These are phyloP conservation scores for Coemansia sp. DNA, from an alignment of 192 early-diverging fungal species.

Conservation along the genomic window DNA sequence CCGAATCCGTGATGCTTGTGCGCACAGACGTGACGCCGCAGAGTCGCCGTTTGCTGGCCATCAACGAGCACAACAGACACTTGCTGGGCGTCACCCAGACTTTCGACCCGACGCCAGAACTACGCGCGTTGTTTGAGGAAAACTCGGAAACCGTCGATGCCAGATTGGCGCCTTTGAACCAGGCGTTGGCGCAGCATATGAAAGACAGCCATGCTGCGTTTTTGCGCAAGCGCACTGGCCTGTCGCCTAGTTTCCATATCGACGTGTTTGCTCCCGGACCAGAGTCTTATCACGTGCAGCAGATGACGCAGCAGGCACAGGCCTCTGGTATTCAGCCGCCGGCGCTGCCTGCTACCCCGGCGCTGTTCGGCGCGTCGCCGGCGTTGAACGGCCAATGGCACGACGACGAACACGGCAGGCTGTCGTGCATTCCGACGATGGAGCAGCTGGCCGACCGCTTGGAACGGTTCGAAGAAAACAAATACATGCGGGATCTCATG, in stretches of 20 bases:
- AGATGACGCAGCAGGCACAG: background rate
- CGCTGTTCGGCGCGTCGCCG: slow-evolving; percentile 6
- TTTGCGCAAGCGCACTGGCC: slow-evolving; percentile 53
- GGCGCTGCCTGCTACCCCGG: slow-evolving; percentile 17
- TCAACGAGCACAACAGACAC: slow-evolving; percentile 40
- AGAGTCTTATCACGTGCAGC: slow-evolving; percentile 40
- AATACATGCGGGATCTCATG: slow-evolving; percentile 40
- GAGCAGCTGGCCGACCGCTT: slow-evolving; percentile 46
- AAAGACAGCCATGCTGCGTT: slow-evolving; percentile 55
- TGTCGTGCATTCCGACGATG: slow-evolving; percentile 47
- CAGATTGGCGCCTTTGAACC: slow-evolving; percentile 39
- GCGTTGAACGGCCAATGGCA: slow-evolving; percentile 37
- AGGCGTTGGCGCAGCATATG: slow-evolving; percentile 51
- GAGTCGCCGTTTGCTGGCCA: slow-evolving; percentile 12
- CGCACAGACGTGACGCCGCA: slow-evolving; percentile 26
- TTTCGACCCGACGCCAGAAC: slow-evolving; percentile 57
- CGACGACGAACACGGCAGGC: slow-evolving; percentile 38
- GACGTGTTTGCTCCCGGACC: slow-evolving; percentile 57
- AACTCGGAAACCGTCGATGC: slow-evolving; percentile 59
- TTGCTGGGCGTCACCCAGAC: slow-evolving; percentile 56
- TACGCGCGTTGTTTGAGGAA: slow-evolving; percentile 59
- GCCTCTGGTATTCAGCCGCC: slow-evolving; percentile 2
- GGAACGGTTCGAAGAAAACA: slow-evolving; percentile 45
- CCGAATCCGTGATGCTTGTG: slow-evolving; percentile 6
- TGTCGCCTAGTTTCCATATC: slow-evolving; percentile 53